Evolutionary conservation across 1,284 basidiomycete genomes (phyloP).

Genomic region (Omphalotus olearius): DNA sequence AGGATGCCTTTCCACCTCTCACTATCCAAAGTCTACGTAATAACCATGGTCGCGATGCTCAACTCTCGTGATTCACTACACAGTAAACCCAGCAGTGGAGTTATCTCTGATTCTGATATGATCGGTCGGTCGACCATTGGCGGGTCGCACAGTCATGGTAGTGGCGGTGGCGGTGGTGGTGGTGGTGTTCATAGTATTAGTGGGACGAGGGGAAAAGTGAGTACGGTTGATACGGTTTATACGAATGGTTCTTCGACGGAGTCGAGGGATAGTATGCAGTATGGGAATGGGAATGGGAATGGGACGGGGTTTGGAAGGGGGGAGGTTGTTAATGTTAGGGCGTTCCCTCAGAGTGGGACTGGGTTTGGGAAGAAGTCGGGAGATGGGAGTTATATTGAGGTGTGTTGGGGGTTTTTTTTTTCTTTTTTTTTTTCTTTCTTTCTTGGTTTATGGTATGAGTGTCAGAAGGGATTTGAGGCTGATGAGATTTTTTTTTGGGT

Average conservation of each 20-base stretch:
- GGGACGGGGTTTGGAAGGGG: no score
- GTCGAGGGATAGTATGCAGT: background rate
- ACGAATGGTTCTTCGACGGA: background rate
- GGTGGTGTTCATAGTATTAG: background rate
- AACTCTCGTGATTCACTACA: background rate
- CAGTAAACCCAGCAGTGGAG: no score
- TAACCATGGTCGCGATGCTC: conserved; percentile 2
- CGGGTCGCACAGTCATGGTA: background rate
- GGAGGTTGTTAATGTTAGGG: background rate
- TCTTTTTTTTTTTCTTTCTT: no score
- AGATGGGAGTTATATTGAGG: background rate
- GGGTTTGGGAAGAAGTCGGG: no score
- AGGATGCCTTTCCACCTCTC: background rate
- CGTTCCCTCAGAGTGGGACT: no score
- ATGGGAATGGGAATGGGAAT: no score
- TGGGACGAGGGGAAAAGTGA: no score
- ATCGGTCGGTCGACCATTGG: background rate
- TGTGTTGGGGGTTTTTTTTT: background rate
- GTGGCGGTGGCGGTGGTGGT: no score
- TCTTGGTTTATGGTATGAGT: no score
- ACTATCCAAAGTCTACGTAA: background rate
- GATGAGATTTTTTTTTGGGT: background rate
- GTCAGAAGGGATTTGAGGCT: background rate
- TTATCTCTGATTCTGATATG: background rate
- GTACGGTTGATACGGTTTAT: background rate